Evolutionary conservation across 345 rosid genomes (phyloP), one percentile per base, ranked within the genome.

Genomic region (Pelargonium nanum): DNA sequence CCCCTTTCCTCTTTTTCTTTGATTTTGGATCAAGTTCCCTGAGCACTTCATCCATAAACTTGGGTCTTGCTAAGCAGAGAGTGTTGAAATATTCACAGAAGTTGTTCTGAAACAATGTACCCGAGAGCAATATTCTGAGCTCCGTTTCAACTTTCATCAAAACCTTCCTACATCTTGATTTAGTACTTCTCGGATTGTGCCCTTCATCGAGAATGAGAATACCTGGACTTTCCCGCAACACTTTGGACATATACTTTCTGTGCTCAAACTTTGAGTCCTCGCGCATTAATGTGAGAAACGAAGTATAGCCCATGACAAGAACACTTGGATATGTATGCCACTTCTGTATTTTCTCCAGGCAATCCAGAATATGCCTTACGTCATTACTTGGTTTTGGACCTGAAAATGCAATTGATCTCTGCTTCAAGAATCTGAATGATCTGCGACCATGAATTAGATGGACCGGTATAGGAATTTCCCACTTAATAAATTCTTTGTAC

Each of bases 261-360:
- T 91, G 91, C 15, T 78, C 76, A 58, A 88, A 91, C 75, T 82
- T 86, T 1, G 95, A 73, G 66, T 91, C 85, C 68, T 88, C 98
- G 53, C 91, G 77, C 90, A 91, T 91, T 69, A 91, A 67, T 55
- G 96, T 86, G 26, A 81, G 74, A 63, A 91, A 91, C 1, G 98
- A 91, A 56, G 96, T 81, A 76, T 91, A 91, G 21, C 98, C 96
- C 98, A 88, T 91, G n/a, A 91, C 90, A 56, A 91, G 92, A 60
- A 91, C 87, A 67, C 96, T 86, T 13, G 98, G 98, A 22, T 86
- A 79, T 0, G 87, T 79, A 65, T 86, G 95, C 98, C 96, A 91
- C 65, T 86, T 91, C 58, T 86, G 95, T 67, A 91, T 82, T 67
- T 91, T 91, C 74, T 88, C 96, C 23, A 88, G 70, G 81, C 86